Evolutionary conservation across 2,329 filamentous ascomycete genomes (phyloP).

Genomic region (Cadophora malorum): DNA sequence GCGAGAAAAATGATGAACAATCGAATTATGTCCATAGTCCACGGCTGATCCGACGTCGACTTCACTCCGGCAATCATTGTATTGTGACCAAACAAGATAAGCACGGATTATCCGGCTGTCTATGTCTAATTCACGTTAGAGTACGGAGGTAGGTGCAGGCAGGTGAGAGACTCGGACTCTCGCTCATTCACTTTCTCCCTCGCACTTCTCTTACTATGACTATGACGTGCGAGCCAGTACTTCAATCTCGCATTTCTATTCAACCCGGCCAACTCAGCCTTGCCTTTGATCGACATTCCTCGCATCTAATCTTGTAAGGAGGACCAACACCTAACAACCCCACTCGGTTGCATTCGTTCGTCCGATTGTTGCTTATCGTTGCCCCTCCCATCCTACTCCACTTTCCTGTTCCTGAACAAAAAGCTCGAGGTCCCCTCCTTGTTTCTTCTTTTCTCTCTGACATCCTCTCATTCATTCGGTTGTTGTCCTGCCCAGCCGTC

Average conservation of each 20-base stretch:
- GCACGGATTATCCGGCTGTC: background rate
- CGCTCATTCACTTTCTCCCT: background rate
- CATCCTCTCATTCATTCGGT: background rate
- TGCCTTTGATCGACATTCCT: background rate
- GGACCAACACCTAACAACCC: background rate
- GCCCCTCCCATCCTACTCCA: too few relatives aligned
- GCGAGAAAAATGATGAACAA: too few relatives aligned
- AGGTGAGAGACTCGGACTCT: background rate
- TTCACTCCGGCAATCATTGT: too few relatives aligned
- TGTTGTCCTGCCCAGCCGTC: background rate
- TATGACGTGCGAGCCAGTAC: background rate
- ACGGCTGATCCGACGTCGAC: too few relatives aligned
- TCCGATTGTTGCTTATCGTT: too few relatives aligned
- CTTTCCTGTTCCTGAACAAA: background rate
- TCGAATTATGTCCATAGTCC: too few relatives aligned
- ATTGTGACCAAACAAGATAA: background rate
- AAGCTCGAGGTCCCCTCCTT: background rate
- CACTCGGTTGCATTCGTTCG: too few relatives aligned
- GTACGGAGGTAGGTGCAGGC: too few relatives aligned
- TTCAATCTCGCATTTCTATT: background rate
- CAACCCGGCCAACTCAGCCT: background rate
- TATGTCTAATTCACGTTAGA: background rate
- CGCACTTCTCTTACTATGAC: background rate
- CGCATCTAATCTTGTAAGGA: background rate
- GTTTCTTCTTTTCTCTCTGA: background rate